These are phyloP conservation scores for Annulohypoxylon nitens DNA, from an alignment of 495 filamentous ascomycete genomes.

Conservation along the genomic window DNA sequence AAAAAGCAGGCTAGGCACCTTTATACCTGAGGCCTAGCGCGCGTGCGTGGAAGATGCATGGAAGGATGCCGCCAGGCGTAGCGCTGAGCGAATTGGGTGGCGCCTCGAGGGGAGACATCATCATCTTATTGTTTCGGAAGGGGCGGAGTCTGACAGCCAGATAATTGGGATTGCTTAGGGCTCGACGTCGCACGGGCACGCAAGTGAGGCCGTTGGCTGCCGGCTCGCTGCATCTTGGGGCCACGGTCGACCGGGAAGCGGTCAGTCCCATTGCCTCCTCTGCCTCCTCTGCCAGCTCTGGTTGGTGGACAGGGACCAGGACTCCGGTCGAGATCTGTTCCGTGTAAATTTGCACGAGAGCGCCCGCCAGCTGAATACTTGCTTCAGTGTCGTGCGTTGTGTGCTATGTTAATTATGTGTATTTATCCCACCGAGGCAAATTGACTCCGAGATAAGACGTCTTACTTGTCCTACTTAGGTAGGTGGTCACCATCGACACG, in stretches of 20 bases:
- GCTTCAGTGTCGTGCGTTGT: not conserved
- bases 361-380: not conserved
- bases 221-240: slow-evolving; percentile 32
- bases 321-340: not conserved
- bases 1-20: not conserved
- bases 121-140: slow-evolving; percentile 44
- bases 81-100: slow-evolving; percentile 2
- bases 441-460: not conserved
- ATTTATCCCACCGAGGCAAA: slow-evolving; percentile 11
- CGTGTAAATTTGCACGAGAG: not conserved
- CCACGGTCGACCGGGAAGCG: slow-evolving; percentile 18
- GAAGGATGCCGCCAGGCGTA: slow-evolving; percentile 32
- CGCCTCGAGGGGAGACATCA: slow-evolving; percentile 3
- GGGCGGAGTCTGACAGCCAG: slow-evolving; percentile 21
- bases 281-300: not conserved
- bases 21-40: slow-evolving; percentile 17
- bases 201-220: slow-evolving; percentile 34
- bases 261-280: not conserved
- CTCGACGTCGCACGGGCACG: slow-evolving; percentile 22
- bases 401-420: not conserved
- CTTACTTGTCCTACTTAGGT: not conserved
- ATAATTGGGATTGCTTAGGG: slow-evolving; percentile 12
- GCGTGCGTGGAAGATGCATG: slow-evolving; percentile 42
- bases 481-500: not conserved
- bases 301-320: slow-evolving; percentile 7